Base-by-base conservation (phyloP, 495 filamentous ascomycete species). In the Choiromyces venosus region DNA sequence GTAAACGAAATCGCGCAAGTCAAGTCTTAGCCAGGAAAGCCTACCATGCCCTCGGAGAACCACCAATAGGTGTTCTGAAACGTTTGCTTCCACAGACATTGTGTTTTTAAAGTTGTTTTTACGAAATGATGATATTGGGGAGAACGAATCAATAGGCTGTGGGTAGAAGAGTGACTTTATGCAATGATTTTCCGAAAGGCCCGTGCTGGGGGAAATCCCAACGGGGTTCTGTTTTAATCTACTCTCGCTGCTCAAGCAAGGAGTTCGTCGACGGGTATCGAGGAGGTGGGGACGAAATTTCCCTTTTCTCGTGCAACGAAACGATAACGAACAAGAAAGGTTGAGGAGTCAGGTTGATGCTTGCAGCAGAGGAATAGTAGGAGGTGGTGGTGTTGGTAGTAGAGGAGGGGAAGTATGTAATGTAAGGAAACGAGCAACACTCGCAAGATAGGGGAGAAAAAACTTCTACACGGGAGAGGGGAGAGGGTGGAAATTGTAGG, bases 41-140 rank as follows among this genome's bases (percentile, higher is more conserved):
- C 67, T 64, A 78, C 79, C 79, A 37, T 74, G 72, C 56, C 79
- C 79, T 25, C 71, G 78, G 18, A 81, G 72, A 56, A 81, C 69
- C 61, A 66, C 79, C 66, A 81, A 76, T 56, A 81, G 79, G 46
- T 79, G 68, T 38, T 81, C 76, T 66, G 79, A 76, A 68, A 79
- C 79, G 70, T 68, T 66, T 40, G 81, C 79, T 66, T n/a, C 74
- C 64, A 81, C 79, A 73, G 76, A 78, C 79, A 81, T 81, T 61
- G 64, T 72, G 73, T 42, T 72, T 36, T 7, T 25, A 25, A 40
- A 67, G 38, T 37, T 21, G 38, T 37, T 40, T 67, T 40, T 67
- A 9, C n/a, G 25, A 39, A 37, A 40, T 40, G 66, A 21, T 19
- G 18, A 56, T 56, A n/a, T n/a, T n/a, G 40, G n/a, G 37, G 29